A percentile compares a stretch with the other conserved stretches of the same genome.
Conservation (phyloP, 345 rosid genomes). For the Bretschneidera sinensis region DNA sequence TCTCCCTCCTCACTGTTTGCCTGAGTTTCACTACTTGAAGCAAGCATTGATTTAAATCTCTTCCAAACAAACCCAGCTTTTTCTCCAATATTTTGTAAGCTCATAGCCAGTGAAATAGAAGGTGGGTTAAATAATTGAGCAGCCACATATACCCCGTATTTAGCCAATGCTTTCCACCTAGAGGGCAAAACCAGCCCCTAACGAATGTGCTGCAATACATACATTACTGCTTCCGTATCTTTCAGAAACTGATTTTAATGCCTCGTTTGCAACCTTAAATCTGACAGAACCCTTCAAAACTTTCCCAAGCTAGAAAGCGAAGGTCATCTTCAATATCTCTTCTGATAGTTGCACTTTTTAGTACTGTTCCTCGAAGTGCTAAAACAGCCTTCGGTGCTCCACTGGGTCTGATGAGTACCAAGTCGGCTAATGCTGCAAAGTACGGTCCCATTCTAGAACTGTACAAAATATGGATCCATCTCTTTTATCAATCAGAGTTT, state of each 20-base stretch:
- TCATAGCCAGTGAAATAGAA: slow-evolving; percentile 83
- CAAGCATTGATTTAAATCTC: slow-evolving; percentile 73
- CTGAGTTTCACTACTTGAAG: slow-evolving; percentile 32
- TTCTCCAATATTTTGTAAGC: slow-evolving; percentile 81
- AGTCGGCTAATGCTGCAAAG: slow-evolving; percentile 79
- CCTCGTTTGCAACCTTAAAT: slow-evolving; percentile 61
- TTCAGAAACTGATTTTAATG: slow-evolving; percentile 57
- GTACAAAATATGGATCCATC: slow-evolving; percentile 89
- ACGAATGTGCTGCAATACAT: slow-evolving; percentile 84
- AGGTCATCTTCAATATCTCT: slow-evolving; percentile 92
- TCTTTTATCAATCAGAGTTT: slow-evolving; percentile 67
- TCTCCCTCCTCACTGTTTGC: slow-evolving; percentile 15
- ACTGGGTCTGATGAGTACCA: slow-evolving; percentile 74
- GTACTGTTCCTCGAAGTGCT: slow-evolving; percentile 78
- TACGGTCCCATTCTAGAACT: slow-evolving; percentile 83
- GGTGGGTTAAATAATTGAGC: slow-evolving; percentile 96
- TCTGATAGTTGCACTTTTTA: slow-evolving; percentile 73
- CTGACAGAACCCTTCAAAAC: slow-evolving; percentile 88
- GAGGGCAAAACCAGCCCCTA: slow-evolving; percentile 93
- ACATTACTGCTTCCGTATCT: slow-evolving; percentile 76
- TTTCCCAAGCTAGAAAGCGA: slow-evolving; percentile 93
- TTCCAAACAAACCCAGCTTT: slow-evolving; percentile 78
- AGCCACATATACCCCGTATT: slow-evolving; percentile 72
- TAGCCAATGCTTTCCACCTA: slow-evolving; percentile 92
- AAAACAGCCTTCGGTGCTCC: slow-evolving; percentile 90